Base-by-base conservation (phyloP, 768 basidiomycete genomes). In the Tylopilus sp. region DNA sequence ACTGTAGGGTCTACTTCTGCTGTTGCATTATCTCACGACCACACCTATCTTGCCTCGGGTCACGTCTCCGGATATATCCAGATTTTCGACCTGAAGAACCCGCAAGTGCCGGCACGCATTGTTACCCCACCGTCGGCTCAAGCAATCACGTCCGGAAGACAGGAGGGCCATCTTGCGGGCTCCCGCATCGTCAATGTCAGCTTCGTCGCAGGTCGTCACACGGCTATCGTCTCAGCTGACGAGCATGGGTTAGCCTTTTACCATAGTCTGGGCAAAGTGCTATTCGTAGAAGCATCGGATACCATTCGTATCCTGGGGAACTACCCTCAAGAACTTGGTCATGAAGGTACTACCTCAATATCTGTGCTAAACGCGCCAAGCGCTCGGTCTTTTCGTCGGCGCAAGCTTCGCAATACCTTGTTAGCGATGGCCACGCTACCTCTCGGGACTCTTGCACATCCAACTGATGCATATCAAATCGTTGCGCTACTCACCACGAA, bases 211-310 rank as follows among this genome's bases (percentile, higher is more conserved):
- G 87, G 86, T 19, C 80, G 96, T 36, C 96, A 97, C 62, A 98
- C 97, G 3, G 94, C 92, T 6, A 80, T 98, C 45, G 83, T 98
- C 36, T 87, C 87, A 5, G 89, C 92, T 3, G 97, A 98, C 66
- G 90, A 96, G 53, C 73, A 79, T 59, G 97, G 97, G 1, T 78
- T 98, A 10, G 91, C 93, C 0, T 99, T 99, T 71, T 97, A 92
- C 66, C 95, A 98, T 71, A 90, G 88, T 50, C 74, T 99, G 5
- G 93, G 97, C 25, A 95, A 92, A 68, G 86, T 98, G 12, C 77
- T 98, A 14, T 97, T 97, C 59, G 87, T 99, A 7, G 95, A 98
- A 42, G 94, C 95, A 13, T 85, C 90, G 16, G 97, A 99, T 67
- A 92, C 91, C 30, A 79, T 98, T 41, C 86, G 97, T 17, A 91